Base-by-base conservation (phyloP, 78 protist species). In the Fonticula alba region DNA sequence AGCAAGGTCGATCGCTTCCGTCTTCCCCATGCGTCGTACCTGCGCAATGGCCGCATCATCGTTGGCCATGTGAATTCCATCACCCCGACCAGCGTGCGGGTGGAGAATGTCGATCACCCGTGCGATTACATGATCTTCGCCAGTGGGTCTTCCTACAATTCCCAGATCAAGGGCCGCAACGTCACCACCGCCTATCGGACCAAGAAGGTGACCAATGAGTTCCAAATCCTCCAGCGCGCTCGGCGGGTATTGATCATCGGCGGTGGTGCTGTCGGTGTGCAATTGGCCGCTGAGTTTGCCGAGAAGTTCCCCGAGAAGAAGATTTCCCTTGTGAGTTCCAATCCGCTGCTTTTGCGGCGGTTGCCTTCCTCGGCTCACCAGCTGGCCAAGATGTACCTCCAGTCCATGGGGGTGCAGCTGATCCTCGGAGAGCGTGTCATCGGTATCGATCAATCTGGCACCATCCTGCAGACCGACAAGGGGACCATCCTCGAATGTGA, bases 211-310 rank as follows among this genome's bases (percentile, higher is more conserved):
- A 3, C 2, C 24, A 6, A 40, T 13, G 27, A 54, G 29, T 35
- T 33, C 36, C 29, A 10, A 4, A 35, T 33, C 29, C 51, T 66
- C 37, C 33, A 3, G 4, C n/a, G 7, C 37, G 58, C 71, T 24
- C 2, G 15, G 24, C 5, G 24, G n/a, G 71, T 66, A 50, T 33
- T 66, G 32, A 35, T 66, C 54, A 15, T 66, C 50, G 71, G 71
- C 11, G 71, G 56, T 5, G 71, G 71, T 17, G 24, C 32, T 19
- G 71, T 66, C 27, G 71, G 71, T 38, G 71, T 66, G 31, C 61
- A 66, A 35, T 52, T 66, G 24, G 71, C 71, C 32, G 61, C 46
- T 6, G 71, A 66, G 55, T 33, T 66, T n/a, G 1, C 1, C 33
- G 4, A 0, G 20, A 11, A 4, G 10, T 40, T 5, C 38, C 52